Conservation (phyloP, 345 rosid genomes). For the Streptanthus diversifolius region DNA sequence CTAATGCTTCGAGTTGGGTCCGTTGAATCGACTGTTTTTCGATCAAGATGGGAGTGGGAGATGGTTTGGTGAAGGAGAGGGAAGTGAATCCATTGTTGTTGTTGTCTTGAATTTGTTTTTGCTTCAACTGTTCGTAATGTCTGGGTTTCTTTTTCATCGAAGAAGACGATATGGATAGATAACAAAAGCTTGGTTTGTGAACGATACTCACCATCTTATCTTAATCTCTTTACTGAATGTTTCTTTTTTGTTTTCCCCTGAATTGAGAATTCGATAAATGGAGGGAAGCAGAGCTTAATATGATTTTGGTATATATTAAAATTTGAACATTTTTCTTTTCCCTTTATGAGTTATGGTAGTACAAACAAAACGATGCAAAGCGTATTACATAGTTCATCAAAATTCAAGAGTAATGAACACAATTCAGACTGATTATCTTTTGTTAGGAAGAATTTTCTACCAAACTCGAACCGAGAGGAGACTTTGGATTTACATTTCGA, state of each 20-base stretch:
- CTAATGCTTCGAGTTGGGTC: conserved; percentile 60
- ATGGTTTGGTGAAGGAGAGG: conserved; percentile 41
- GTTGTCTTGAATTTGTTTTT: conserved; percentile 8
- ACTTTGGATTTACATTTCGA: conserved; percentile 26
- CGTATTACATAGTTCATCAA: neutral
- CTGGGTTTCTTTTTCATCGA: conserved; percentile 39
- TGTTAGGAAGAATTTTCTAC: conserved; percentile 22
- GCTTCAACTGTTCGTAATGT: conserved; percentile 33
- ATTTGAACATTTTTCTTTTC: neutral
- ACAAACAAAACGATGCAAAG: conserved; percentile 25
- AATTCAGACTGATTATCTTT: neutral
- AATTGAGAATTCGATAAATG: neutral
- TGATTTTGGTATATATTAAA: neutral
- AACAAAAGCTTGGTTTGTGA: conserved; percentile 27
- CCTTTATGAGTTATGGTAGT: neutral
- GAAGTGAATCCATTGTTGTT: conserved; percentile 29
- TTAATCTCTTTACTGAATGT: conserved; percentile 3
- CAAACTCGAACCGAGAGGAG: conserved; percentile 16
- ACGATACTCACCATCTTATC: conserved; percentile 40
- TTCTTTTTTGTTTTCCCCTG: neutral
- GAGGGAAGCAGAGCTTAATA: conserved; percentile 4
- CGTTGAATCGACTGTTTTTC: conserved; percentile 30
- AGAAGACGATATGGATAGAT: conserved; percentile 26
- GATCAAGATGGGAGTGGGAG: conserved; percentile 56
- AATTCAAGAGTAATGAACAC: conserved; percentile 20